Conservation (phyloP, 75 land plant genomes). For the Larix kaempferi region DNA sequence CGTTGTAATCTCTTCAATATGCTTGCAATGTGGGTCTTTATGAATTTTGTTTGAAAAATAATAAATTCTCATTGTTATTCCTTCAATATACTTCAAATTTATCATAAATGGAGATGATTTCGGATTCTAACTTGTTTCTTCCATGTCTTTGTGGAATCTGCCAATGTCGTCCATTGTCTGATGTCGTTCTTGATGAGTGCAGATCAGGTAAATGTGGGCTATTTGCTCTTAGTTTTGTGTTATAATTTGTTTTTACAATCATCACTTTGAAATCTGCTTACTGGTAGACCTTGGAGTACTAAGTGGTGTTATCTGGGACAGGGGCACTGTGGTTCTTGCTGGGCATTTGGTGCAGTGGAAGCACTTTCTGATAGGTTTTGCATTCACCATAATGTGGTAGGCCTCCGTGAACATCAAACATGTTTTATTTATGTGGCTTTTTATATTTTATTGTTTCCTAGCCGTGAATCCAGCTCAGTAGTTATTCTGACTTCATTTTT, state of each 20-base stretch:
- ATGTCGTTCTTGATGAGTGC: neutral
- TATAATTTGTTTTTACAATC: neutral
- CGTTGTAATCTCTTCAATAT: too few relatives aligned
- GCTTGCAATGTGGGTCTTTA: neutral
- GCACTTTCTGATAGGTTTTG: conserved; percentile 93
- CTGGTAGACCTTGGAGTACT: too few relatives aligned
- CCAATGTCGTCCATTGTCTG: neutral
- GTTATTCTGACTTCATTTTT: neutral
- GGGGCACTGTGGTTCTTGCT: conserved; percentile 99
- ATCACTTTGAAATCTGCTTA: neutral
- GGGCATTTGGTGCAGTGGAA: conserved; percentile 99
- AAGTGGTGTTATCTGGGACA: conserved; percentile 8
- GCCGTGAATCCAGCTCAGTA: neutral
- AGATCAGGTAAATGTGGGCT: conserved; percentile 7
- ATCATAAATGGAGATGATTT: neutral
- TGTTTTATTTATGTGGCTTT: neutral
- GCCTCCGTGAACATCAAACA: neutral
- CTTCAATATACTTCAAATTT: too few relatives aligned
- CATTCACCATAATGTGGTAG: conserved; percentile 73
- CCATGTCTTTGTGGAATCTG: neutral
- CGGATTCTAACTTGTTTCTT: conserved; percentile 1
- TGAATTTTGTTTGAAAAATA: neutral
- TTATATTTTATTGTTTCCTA: neutral
- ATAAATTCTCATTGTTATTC: too few relatives aligned
- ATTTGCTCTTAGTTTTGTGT: conserved; percentile 5